These are phyloP conservation scores for Penicillium sp. DNA, from an alignment of 2,329 filamentous ascomycete genomes.

Conservation along the genomic window DNA sequence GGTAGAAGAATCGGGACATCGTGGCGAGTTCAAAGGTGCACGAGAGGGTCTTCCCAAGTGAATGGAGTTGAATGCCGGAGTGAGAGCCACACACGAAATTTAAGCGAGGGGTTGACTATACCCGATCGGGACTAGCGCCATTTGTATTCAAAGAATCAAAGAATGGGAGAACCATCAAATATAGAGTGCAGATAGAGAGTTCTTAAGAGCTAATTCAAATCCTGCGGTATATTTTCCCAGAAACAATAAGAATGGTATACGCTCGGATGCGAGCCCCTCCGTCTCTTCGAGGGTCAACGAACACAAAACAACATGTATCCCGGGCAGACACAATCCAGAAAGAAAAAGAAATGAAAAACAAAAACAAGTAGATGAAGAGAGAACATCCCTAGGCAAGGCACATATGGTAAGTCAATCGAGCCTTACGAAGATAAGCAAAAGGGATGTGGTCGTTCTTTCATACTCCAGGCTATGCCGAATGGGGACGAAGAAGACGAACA, in stretches of 20 bases:
- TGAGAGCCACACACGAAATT: conserved; percentile 41
- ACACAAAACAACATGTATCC: no score
- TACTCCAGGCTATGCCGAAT: conserved; percentile 32
- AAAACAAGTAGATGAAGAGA: neutral
- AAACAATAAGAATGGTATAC: neutral
- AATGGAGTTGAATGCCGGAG: conserved; percentile 19
- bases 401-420: conserved; percentile 3
- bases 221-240: neutral
- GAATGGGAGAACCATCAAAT: no score
- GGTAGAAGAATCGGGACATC: conserved; percentile 97
- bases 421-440: conserved; percentile 14
- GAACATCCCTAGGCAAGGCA: conserved; percentile 4
- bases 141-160: no score
- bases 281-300: neutral
- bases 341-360: no score
- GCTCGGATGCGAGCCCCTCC: neutral
- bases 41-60: conserved; percentile 24
- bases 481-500: conserved; percentile 8
- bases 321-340: no score
- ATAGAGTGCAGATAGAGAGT: no score
- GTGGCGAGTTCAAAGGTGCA: conserved; percentile 38
- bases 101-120: conserved; percentile 41
- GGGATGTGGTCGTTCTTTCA: conserved; percentile 27
- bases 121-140: conserved; percentile 26
- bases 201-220: no score